Conservation (phyloP, 176 grass and related monocot species). For the Pharus latifolius region DNA sequence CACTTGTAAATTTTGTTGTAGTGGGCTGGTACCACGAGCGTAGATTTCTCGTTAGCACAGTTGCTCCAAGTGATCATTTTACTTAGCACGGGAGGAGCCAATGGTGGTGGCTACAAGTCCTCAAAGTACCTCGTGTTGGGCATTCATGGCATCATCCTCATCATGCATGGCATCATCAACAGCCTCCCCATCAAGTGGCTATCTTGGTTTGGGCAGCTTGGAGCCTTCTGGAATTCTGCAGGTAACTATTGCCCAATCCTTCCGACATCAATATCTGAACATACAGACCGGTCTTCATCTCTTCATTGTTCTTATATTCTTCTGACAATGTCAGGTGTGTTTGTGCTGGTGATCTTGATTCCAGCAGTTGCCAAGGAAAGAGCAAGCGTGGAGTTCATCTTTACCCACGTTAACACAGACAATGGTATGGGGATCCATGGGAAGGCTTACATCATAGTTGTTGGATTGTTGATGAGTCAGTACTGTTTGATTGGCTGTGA, state of each 20-base stretch:
- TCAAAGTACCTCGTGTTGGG: slow-evolving; percentile 41
- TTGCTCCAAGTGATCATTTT: slow-evolving; percentile 44
- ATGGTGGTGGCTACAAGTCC: slow-evolving; percentile 39
- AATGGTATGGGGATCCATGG: slow-evolving; percentile 42
- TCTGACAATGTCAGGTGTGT: slow-evolving; percentile 20
- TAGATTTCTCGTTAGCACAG: slow-evolving; percentile 45
- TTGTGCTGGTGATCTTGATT: slow-evolving; percentile 44
- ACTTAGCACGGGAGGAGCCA: slow-evolving; percentile 36
- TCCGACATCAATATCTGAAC: neutral
- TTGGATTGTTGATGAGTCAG: slow-evolving; percentile 64
- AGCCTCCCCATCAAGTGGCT: slow-evolving; percentile 31
- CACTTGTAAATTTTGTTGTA: too few species aligned
- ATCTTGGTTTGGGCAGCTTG: slow-evolving; percentile 27
- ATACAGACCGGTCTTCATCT: too few species aligned
- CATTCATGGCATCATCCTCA: slow-evolving; percentile 24
- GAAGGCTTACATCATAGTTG: slow-evolving; percentile 49
- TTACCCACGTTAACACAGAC: slow-evolving; percentile 53
- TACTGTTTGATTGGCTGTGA: slow-evolving; percentile 58
- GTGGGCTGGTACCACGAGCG: slow-evolving; percentile 48
- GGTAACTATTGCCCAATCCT: neutral
- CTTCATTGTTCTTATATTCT: too few species aligned
- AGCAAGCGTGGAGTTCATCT: slow-evolving; percentile 37
- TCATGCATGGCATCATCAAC: slow-evolving; percentile 43
- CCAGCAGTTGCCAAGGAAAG: slow-evolving; percentile 38
- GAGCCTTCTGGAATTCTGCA: slow-evolving; percentile 31